These are phyloP conservation scores for Dendrostoma leiphaemia DNA, from an alignment of 2,329 filamentous ascomycete species.

Conservation along the genomic window DNA sequence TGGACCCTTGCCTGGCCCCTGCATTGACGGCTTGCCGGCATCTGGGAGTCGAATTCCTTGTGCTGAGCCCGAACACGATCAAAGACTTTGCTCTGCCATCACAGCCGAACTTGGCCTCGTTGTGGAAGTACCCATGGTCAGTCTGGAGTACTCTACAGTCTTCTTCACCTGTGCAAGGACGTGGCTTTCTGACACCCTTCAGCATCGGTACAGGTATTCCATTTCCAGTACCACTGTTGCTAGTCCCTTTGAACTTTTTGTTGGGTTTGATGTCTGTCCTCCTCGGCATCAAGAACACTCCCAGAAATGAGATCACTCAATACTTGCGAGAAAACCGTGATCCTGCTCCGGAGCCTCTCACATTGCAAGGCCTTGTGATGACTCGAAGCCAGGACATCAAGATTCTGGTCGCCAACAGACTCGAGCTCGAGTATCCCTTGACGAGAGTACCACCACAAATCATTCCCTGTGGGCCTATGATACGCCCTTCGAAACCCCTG, in stretches of 20 bases:
- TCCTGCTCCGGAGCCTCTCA: neutral
- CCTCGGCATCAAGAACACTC: neutral
- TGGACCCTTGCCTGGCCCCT: constrained; percentile 43
- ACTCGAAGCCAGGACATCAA: no score
- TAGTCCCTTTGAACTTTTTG: constrained; percentile 39
- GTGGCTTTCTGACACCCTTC: neutral
- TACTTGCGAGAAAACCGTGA: neutral
- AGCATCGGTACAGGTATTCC: constrained; percentile 41
- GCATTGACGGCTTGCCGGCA: neutral
- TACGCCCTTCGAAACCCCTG: constrained; percentile 35
- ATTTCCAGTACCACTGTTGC: constrained; percentile 42
- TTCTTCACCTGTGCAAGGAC: neutral
- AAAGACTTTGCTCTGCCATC: constrained; percentile 35
- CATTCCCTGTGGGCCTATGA: constrained; percentile 45
- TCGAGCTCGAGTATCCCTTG: constrained; percentile 33
- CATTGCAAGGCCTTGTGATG: no score
- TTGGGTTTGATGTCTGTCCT: constrained; percentile 18
- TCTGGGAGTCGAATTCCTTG: constrained; percentile 11
- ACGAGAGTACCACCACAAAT: constrained; percentile 35
- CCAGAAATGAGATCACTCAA: neutral
- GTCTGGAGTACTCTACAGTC: no score
- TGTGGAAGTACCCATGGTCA: constrained; percentile 40
- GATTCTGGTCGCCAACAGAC: constrained; percentile 22
- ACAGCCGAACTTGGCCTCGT: constrained; percentile 35
- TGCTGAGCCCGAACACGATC: constrained; percentile 43